Conservation (phyloP, 805 yeast genomes). For the Ogataea nitratoaversa region DNA sequence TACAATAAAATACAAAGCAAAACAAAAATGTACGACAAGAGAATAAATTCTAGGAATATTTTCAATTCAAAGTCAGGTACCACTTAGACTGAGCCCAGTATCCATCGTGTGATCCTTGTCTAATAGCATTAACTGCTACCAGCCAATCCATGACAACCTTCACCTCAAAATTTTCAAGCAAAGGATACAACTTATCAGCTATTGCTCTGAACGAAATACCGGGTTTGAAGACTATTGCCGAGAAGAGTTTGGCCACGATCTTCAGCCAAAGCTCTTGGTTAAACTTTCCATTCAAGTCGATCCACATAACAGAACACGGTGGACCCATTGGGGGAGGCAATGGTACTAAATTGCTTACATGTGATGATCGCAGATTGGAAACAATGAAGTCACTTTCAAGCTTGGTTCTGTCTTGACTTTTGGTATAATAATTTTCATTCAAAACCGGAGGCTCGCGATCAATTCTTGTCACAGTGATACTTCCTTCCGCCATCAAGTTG, state of each 20-base stretch:
- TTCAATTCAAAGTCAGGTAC: slow-evolving; percentile 29
- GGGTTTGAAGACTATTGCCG: slow-evolving; percentile 48
- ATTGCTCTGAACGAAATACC: slow-evolving; percentile 38
- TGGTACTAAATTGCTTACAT: slow-evolving; percentile 8
- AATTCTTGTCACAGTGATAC: slow-evolving; percentile 44
- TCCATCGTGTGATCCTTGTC: slow-evolving; percentile 33
- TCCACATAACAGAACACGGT: slow-evolving; percentile 70
- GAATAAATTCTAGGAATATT: too few species aligned
- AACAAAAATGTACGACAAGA: background rate
- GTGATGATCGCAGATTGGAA: slow-evolving; percentile 16
- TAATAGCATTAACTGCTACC: slow-evolving; percentile 34
- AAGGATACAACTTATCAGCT: slow-evolving; percentile 21
- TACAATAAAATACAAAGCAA: background rate
- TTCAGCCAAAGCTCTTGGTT: slow-evolving; percentile 58
- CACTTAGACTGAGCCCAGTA: slow-evolving; percentile 43
- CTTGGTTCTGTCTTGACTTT: slow-evolving; percentile 64
- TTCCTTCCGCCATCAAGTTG: slow-evolving; percentile 43
- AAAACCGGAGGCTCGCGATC: slow-evolving; percentile 47
- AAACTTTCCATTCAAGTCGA: slow-evolving; percentile 59
- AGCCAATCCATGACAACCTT: slow-evolving; percentile 42
- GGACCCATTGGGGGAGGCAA: slow-evolving; percentile 53
- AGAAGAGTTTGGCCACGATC: slow-evolving; percentile 43
- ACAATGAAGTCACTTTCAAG: slow-evolving; percentile 61
- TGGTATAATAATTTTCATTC: slow-evolving; percentile 68
- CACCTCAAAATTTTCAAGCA: slow-evolving; percentile 37